Base-by-base conservation (phyloP, 2,329 filamentous ascomycete genomes). In the Sporothrix globosa region DNA sequence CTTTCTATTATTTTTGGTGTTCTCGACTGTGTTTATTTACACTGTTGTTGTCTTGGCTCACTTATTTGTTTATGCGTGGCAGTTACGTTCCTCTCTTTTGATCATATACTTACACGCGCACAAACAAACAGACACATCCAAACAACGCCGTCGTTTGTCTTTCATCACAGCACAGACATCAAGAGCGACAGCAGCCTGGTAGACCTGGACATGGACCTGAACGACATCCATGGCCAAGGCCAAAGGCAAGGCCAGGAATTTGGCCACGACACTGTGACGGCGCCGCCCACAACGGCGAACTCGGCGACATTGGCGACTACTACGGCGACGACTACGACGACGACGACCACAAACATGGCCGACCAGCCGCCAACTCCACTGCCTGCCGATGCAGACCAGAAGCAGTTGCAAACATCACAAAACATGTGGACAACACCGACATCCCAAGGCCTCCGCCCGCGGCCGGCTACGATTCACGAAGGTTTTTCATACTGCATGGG, bases 401-500 rank as follows among this genome's bases (percentile, higher is more conserved):
- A 63, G 5, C 58, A 63, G 39, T 3, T 39, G 13, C 58, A 44
- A 14, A 24, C 61, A 9, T 24, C 83, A 34, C 79, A 83, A 50
- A 82, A 81, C 46, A 79, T 85, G 74, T 89, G 86, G 86, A 84
- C 86, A 70, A 85, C 86, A 66, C 85, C 87, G 10, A 83, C 82
- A 14, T 81, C 86, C 53, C 83, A 86, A 69, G 79, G 82, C 71
- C 77, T 82, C 74, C 82, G 85, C 73, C 84, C 84, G 61, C 83
- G 86, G 52, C 86, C 87, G 69, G 85, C 84, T 56, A 87, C 86
- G 52, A 88, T 88, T 70, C 86, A 89, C 74, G 87, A 88, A 76
- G 85, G 84, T 67, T 88, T 89, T 76, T 85, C 86, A 21, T 89
- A 86, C 78, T 87, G 84, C 75, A 80, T 86, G 73, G 82, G 82